These are phyloP conservation scores for Penicillium sp. DNA, from an alignment of 2,329 filamentous ascomycete genomes.

Conservation along the genomic window DNA sequence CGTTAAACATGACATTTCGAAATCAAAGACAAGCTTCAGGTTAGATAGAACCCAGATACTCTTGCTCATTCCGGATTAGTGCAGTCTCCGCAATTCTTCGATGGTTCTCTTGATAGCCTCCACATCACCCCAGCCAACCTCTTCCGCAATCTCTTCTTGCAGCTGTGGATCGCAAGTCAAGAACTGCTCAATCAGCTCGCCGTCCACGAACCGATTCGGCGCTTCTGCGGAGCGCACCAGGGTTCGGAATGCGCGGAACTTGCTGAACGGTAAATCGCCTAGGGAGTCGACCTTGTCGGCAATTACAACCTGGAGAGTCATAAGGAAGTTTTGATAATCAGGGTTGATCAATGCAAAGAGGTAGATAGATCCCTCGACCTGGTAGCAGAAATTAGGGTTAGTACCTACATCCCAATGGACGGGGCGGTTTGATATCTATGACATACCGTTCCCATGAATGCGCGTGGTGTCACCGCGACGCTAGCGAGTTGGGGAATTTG, in stretches of 20 bases:
- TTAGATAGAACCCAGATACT: background rate
- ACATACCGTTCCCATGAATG: constrained; percentile 86
- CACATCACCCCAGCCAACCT: constrained; percentile 58
- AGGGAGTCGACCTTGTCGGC: constrained; percentile 68
- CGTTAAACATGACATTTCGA: background rate
- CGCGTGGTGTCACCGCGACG: constrained; percentile 75
- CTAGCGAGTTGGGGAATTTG: constrained; percentile 67
- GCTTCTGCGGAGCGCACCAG: constrained; percentile 71
- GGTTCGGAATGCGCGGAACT: constrained; percentile 82
- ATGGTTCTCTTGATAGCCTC: constrained; percentile 65
- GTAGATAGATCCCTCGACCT: constrained; percentile 91
- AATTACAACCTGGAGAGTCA: constrained; percentile 77
- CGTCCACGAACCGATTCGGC: constrained; percentile 87
- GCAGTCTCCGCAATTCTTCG: constrained; percentile 59
- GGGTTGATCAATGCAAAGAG: constrained; percentile 81
- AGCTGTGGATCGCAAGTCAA: constrained; percentile 68
- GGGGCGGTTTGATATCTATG: background rate
- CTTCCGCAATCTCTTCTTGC: constrained; percentile 58
- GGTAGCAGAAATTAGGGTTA: constrained; percentile 5
- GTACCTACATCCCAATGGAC: too few relatives aligned
- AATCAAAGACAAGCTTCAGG: background rate
- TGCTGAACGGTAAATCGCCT: constrained; percentile 75
- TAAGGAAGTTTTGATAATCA: constrained; percentile 74
- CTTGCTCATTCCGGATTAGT: constrained; percentile 26
- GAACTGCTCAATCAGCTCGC: constrained; percentile 86